Evolutionary conservation across 169 alveolate species (phyloP), one percentile per base, ranked within the genome.

Genomic region (Eimeria sp.): DNA sequence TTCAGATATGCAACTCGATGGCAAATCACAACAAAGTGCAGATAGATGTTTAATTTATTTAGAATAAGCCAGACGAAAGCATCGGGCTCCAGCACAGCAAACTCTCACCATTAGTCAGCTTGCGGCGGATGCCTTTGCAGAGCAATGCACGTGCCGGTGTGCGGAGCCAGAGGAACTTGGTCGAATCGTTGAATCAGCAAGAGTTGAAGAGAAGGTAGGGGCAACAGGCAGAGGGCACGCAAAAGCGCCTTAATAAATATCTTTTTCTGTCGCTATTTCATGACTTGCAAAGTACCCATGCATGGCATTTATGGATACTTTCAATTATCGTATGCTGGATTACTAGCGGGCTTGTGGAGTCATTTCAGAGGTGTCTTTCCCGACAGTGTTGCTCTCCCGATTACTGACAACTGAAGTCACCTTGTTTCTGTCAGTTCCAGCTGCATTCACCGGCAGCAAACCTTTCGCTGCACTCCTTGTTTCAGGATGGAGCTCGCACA

Each of bases 191-290:
- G 82, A 87, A 62, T 62, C 64, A 66, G n/a, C 68, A 62, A 49
- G 94, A 87, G 83, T 71, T 87, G 83, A 66, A 62, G 68, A 64
- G 56, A 46, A 87, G 94, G 94, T 87, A n/a, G 30, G 83, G 37
- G n/a, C 16, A 74, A 60, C 18, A 58, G 11, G 25, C 30, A 0
- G 20, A 40, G 1, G 56, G 58, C 52, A 76, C 49, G 2, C 49
- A 43, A 43, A 43, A n/a, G n/a, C 4, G 23, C 9, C 16, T 58
- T n/a, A 60, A 14, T n/a, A 20, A 60, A 3, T 60, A 16, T 56
- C 20, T 2, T 14, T 16, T 56, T 56, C 25, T 56, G 0, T 56
- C 20, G 6, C 62, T 56, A 56, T 14, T 25, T 11, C 23, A 20
- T 60, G 16, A 18, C 23, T 16, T 20, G 68, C 68, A 25, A 60